Conservation (phyloP, 2,329 filamentous ascomycete genomes). For the Boeremia exigua region DNA sequence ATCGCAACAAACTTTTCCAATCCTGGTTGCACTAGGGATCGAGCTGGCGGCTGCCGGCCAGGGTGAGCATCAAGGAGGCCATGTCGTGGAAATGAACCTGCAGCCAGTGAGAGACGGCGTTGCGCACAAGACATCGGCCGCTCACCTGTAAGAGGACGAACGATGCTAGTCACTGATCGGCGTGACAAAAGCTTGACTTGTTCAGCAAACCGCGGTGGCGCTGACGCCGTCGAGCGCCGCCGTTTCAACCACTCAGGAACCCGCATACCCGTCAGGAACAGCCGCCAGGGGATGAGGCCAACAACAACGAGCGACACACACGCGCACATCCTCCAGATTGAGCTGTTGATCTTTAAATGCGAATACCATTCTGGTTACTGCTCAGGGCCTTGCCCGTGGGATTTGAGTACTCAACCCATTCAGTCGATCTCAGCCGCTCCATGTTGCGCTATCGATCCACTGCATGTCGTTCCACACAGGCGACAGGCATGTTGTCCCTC, state of each 20-base stretch:
- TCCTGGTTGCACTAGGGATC: slow-evolving; percentile 28
- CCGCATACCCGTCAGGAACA: slow-evolving; percentile 25
- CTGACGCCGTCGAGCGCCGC: slow-evolving; percentile 27
- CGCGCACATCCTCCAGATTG: slow-evolving; percentile 14
- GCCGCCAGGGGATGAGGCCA: slow-evolving; percentile 12
- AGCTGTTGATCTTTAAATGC: not conserved
- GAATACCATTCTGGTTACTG: slow-evolving; percentile 4
- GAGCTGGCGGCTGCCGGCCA: slow-evolving; percentile 24
- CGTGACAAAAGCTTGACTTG: slow-evolving; percentile 34
- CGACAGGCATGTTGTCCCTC: slow-evolving; percentile 12
- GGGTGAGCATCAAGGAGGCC: slow-evolving; percentile 29
- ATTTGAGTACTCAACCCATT: not conserved
- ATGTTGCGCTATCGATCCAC: slow-evolving; percentile 2
- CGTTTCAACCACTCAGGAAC: slow-evolving; percentile 37
- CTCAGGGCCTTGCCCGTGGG: not conserved
- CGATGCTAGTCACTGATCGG: slow-evolving; percentile 27
- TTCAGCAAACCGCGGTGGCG: slow-evolving; percentile 23
- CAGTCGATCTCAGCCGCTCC: not conserved
- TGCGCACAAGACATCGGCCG: slow-evolving; percentile 18
- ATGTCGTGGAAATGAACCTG: slow-evolving; percentile 8
- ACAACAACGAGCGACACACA: slow-evolving; percentile 14
- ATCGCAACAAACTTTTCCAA: slow-evolving; percentile 36
- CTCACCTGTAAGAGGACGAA: slow-evolving; percentile 13
- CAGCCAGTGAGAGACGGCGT: slow-evolving; percentile 19
- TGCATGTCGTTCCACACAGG: slow-evolving; percentile 9